Evolutionary conservation across 495 filamentous ascomycete species (phyloP).

Genomic region (Talaromyces borbonicus): DNA sequence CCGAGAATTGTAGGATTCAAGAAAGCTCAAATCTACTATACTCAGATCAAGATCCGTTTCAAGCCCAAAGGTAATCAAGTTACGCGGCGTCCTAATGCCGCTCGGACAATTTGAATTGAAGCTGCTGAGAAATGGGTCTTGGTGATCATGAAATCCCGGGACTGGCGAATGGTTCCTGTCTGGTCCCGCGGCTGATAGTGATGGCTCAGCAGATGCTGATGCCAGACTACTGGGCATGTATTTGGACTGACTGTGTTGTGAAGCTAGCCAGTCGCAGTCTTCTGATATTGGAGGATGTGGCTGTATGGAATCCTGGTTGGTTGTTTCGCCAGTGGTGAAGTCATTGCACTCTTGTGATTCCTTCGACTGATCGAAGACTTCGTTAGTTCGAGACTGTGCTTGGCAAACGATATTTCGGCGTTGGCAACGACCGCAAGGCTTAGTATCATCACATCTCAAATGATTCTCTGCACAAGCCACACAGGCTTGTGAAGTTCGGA

Average conservation of each 20-base stretch:
- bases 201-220: neutral
- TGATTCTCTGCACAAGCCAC: conserved; percentile 42
- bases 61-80: conserved; percentile 23
- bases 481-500: conserved; percentile 46
- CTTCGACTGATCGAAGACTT: neutral
- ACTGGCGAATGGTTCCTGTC: conserved; percentile 14
- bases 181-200: neutral
- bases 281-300: neutral
- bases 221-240: neutral
- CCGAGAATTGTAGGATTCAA: conserved; percentile 46
- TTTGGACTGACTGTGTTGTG: neutral
- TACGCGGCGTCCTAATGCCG: conserved; percentile 12
- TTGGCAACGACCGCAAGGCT: conserved; percentile 38
- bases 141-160: conserved; percentile 14
- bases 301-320: neutral
- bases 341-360: neutral
- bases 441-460: conserved; percentile 44
- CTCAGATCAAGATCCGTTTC: conserved; percentile 48
- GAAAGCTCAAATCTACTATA: conserved; percentile 48
- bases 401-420: conserved; percentile 37
- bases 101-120: conserved; percentile 26
- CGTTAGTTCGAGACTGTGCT: conserved; percentile 15
- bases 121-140: conserved; percentile 20
- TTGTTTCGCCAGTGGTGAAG: neutral
- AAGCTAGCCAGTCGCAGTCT: neutral